phyloP scores from a whole-genome alignment of 2,329 filamentous ascomycete genomes.

The Colletotrichum nymphaeae region DNA sequence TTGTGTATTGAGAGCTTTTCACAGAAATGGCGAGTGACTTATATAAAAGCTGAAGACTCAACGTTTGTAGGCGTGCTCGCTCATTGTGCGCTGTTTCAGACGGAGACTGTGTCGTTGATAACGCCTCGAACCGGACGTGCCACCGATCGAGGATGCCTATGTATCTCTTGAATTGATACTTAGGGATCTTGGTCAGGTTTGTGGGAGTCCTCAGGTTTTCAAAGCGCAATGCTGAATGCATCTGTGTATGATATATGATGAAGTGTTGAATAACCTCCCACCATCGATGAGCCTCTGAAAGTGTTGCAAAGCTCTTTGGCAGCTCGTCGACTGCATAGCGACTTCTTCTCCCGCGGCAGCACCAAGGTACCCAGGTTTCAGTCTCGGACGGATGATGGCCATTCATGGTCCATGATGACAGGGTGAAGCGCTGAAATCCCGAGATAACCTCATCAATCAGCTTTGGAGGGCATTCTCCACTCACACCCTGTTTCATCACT shows the following conservation, averaged over 20 bases:
- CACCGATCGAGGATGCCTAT: background rate
- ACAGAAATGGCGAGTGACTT: slow-evolving; percentile 14
- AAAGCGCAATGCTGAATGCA: slow-evolving; percentile 11
- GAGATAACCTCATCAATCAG: slow-evolving; percentile 14
- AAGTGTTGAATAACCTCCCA: slow-evolving; percentile 24
- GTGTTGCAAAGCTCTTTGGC: background rate
- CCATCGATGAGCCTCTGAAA: slow-evolving; percentile 10
- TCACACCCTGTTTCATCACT: background rate
- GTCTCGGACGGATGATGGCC: slow-evolving; percentile 13
- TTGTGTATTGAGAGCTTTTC: slow-evolving; percentile 1
- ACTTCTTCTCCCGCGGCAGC: slow-evolving; percentile 16
- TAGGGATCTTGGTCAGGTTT: background rate
- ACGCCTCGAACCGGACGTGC: background rate
- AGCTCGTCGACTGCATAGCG: slow-evolving; percentile 30
- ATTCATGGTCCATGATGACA: slow-evolving; percentile 17
- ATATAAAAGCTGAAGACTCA: slow-evolving; percentile 4
- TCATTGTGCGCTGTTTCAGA: background rate
- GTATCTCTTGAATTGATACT: slow-evolving; percentile 34
- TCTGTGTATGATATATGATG: slow-evolving; percentile 4
- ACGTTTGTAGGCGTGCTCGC: background rate
- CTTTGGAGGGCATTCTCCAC: slow-evolving; percentile 6
- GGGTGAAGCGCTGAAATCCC: slow-evolving; percentile 18
- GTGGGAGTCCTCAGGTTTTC: slow-evolving; percentile 29
- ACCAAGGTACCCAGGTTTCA: slow-evolving; percentile 18
- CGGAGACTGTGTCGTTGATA: background rate